These are phyloP conservation scores for Acanthamoeba healyi DNA, from an alignment of 208 protist species.

Conservation along the genomic window DNA sequence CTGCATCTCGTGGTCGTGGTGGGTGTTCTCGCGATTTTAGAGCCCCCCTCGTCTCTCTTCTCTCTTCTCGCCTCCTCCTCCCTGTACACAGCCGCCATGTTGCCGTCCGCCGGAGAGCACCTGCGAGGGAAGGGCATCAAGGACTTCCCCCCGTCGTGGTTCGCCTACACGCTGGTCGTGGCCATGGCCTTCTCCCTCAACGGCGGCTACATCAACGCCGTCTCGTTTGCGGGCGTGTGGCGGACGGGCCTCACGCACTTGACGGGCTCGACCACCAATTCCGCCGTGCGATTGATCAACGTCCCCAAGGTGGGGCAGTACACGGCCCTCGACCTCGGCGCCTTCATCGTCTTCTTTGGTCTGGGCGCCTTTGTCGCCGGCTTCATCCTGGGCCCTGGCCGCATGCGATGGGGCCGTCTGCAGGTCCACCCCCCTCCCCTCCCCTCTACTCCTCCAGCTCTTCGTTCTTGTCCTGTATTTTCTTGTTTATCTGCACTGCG, in stretches of 20 bases:
- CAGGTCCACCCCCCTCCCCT: too few species aligned
- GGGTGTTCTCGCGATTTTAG: too few species aligned
- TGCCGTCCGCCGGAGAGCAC: neutral
- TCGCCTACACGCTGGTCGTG: neutral
- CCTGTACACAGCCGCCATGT: neutral
- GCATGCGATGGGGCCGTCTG: neutral
- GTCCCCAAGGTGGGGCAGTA: conserved; percentile 43
- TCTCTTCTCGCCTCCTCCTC: too few species aligned
- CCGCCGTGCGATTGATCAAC: conserved; percentile 18
- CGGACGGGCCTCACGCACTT: conserved; percentile 39
- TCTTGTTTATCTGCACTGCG: neutral
- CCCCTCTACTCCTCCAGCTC: too few species aligned
- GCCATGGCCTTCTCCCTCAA: conserved; percentile 28
- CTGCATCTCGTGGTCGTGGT: too few species aligned
- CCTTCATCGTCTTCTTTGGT: conserved; percentile 35
- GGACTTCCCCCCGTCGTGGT: conserved; percentile 4
- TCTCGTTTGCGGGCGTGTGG: conserved; percentile 35
- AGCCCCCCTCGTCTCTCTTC: too few species aligned
- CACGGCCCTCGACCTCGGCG: neutral
- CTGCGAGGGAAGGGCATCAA: conserved; percentile 34
- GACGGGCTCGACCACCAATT: conserved; percentile 49
- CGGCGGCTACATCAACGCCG: conserved; percentile 38
- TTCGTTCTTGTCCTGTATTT: too few species aligned
- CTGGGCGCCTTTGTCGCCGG: conserved; percentile 10
- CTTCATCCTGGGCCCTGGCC: neutral